Conservation (phyloP, 257 asterid species). For the Rehmannia glutinosa region DNA sequence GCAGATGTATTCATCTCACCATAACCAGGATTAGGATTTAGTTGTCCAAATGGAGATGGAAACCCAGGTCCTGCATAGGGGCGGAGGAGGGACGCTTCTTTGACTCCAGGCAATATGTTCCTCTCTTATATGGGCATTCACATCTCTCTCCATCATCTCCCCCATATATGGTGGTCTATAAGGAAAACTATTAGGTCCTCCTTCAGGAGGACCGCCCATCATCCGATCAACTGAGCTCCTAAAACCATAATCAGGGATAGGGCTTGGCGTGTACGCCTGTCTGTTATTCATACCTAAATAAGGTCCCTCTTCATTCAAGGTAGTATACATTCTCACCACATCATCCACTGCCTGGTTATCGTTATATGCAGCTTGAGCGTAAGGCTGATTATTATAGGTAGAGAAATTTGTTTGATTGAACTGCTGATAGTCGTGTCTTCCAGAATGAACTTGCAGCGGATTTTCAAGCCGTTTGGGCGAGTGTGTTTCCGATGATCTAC, state of each 20-base stretch:
- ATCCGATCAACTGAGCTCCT: slow-evolving; percentile 25
- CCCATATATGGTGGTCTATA: slow-evolving; percentile 13
- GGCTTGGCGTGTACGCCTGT: slow-evolving; percentile 18
- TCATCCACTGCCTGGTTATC: slow-evolving; percentile 12
- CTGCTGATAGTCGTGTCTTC: slow-evolving; percentile 30
- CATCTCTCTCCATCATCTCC: slow-evolving; percentile 18
- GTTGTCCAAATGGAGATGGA: slow-evolving; percentile 19
- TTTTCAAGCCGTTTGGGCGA: slow-evolving; percentile 19
- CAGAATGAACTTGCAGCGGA: slow-evolving; percentile 16
- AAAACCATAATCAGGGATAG: slow-evolving; percentile 28
- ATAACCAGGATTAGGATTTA: slow-evolving; percentile 15
- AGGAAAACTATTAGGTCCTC: slow-evolving; percentile 3
- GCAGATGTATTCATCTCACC: slow-evolving; percentile 31
- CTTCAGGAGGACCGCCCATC: no score
- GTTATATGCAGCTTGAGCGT: slow-evolving; percentile 20
- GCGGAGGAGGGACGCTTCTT: not conserved
- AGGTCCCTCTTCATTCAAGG: slow-evolving; percentile 25
- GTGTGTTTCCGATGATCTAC: not conserved
- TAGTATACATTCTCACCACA: slow-evolving; percentile 25
- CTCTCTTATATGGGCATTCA: no score
- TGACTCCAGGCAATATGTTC: slow-evolving; percentile 22
- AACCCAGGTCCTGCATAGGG: slow-evolving; percentile 6
- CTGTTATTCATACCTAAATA: slow-evolving; percentile 19
- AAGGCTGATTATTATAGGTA: slow-evolving; percentile 20
- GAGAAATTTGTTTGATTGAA: slow-evolving; percentile 14